phyloP scores from a whole-genome alignment of 805 yeast species.

The Schizosaccharomyces japonicus region DNA sequence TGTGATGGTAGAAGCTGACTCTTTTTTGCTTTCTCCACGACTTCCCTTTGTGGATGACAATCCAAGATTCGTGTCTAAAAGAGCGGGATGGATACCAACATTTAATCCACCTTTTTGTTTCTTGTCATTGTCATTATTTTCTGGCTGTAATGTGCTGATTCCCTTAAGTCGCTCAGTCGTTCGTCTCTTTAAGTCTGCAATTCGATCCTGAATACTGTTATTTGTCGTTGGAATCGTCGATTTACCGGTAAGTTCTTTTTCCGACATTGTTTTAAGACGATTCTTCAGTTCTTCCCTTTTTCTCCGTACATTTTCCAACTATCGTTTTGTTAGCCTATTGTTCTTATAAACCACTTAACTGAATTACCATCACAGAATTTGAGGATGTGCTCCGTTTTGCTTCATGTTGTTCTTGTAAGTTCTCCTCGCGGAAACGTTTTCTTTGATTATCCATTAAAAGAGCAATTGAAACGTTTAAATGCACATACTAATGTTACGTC shows the following conservation, averaged over 20 bases:
- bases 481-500: neutral
- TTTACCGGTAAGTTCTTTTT: neutral
- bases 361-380: neutral
- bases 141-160: neutral
- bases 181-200: neutral
- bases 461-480: neutral
- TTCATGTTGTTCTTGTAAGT: no score
- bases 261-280: neutral
- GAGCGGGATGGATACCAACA: constrained; percentile 16
- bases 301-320: neutral
- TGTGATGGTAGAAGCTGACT: no score
- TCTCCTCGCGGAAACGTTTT: no score
- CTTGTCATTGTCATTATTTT: neutral
- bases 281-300: neutral
- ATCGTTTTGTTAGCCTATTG: neutral
- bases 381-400: neutral
- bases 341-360: neutral
- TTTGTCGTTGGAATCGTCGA: neutral
- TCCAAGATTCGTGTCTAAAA: constrained; percentile 9
- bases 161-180: neutral
- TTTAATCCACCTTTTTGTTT: constrained; percentile 13
- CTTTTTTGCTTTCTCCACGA: no score
- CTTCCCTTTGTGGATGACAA: no score
- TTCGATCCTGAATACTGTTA: neutral
- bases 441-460: no score